Base-by-base conservation (phyloP, 306 rosid genomes). In the Lathyrus oleraceus region DNA sequence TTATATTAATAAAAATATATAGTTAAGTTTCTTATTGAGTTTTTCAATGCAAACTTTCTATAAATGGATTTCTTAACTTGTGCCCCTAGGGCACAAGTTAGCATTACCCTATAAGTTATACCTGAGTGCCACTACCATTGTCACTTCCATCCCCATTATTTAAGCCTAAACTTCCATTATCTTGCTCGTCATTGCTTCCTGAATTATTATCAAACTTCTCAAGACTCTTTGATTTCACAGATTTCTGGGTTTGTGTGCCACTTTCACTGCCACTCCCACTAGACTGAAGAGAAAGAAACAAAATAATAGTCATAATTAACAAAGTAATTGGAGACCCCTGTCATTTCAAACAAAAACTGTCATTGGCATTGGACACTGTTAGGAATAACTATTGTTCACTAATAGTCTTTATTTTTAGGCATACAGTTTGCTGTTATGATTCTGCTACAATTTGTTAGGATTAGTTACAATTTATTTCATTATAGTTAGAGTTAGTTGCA, bases 191-290 rank as follows among this genome's bases (percentile, higher is more conserved):
- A 44, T 86, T 82, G 89, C 97, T 87, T 71, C 95, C 90, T 14
- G 58, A 79, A 65, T 84, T 84, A 78, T 91, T 81, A 36, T 83
- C 85, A 47, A 78, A 83, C 73, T 81, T 83, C 78, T 72, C 84
- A 72, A 79, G 87, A 72, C 82, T 70, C 71, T 84, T 84, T 57
- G 96, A 89, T 76, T 85, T 92, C 61, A 82, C 74, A 27, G 97
- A 89, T 65, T 85, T 89, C 80, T 87, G 94, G 32, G 89, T 82
- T 65, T 87, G 87, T 28, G 88, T 82, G 76, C 96, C 96, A 79
- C 98, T 92, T 65, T 86, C 96, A 69, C 98, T 89, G 61, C 89
- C 95, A 80, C 98, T 92, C 7, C 92, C 98, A 78, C 98, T 89
- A 51, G 97, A 92, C 97, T 92, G 91, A 59, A 65, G 59, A 53